Conservation (phyloP, 805 yeast genomes). For the Saccharomyces mikatae region DNA sequence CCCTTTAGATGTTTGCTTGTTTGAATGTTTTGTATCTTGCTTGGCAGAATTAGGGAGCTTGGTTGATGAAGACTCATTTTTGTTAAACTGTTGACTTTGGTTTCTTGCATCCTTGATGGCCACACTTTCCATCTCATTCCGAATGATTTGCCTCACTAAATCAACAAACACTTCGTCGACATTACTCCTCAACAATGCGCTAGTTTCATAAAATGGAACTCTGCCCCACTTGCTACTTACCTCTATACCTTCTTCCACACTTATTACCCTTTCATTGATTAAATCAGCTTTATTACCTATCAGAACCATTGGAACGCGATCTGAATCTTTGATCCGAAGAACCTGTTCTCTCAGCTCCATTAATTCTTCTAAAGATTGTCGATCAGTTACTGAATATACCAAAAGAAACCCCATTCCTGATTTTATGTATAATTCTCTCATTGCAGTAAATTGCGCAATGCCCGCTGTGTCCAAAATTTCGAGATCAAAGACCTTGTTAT, state of each 20-base stretch:
- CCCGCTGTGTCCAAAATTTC: constrained; percentile 93
- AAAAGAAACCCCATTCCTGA: constrained; percentile 85
- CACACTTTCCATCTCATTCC: constrained; percentile 27
- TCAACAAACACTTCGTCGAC: constrained; percentile 88
- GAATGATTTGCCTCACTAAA: constrained; percentile 74
- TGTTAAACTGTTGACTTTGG: background rate
- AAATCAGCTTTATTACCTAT: constrained; percentile 90
- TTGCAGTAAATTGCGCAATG: constrained; percentile 89
- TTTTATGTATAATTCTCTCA: constrained; percentile 82
- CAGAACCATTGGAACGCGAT: constrained; percentile 74
- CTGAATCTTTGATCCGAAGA: constrained; percentile 68
- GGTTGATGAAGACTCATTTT: background rate
- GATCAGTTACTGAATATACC: constrained; percentile 77
- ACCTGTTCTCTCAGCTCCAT: constrained; percentile 78
- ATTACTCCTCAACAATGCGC: constrained; percentile 84
- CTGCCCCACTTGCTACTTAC: constrained; percentile 82
- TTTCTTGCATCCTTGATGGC: background rate
- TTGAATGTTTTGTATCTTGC: background rate
- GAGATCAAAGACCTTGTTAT: constrained; percentile 76
- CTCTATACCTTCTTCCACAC: constrained; percentile 74
- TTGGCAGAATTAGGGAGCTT: background rate
- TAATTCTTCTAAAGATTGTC: constrained; percentile 68
- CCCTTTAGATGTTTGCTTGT: background rate
- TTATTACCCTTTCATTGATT: constrained; percentile 61
- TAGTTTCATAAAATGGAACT: constrained; percentile 86